Percentiles rank a stretch among this genome's conserved stretches.
phyloP scores from a whole-genome alignment of 805 yeast genomes.

The Middelhovenomyces tepae region DNA sequence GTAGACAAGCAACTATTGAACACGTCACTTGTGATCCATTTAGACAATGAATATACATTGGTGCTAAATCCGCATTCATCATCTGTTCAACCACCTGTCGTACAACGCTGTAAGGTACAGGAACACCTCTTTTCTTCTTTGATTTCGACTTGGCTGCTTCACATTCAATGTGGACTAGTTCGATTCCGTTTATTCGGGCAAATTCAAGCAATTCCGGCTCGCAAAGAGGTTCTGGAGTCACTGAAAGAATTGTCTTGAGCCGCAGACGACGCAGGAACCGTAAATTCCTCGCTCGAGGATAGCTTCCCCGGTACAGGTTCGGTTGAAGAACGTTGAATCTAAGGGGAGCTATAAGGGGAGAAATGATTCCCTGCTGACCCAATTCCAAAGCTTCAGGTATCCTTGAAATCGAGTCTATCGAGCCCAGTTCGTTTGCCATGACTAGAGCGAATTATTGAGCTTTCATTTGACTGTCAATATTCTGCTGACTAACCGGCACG shows the following conservation, averaged over 20 bases:
- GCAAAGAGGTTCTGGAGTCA: constrained; percentile 70
- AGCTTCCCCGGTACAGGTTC: constrained; percentile 71
- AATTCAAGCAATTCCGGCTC: constrained; percentile 38
- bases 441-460: no score
- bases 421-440: no score
- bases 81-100: constrained; percentile 49
- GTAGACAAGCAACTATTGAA: constrained; percentile 72
- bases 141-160: constrained; percentile 51
- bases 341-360: no score
- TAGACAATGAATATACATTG: constrained; percentile 75
- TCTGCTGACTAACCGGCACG: no score
- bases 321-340: constrained; percentile 66
- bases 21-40: constrained; percentile 88
- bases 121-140: constrained; percentile 76
- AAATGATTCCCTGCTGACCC: no score
- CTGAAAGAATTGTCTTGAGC: constrained; percentile 63
- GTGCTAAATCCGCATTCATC: constrained; percentile 50
- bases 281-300: constrained; percentile 69
- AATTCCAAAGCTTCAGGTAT: no score
- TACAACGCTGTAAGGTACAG: constrained; percentile 60
- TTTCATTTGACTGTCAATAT: no score
- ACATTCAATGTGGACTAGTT: constrained; percentile 55
- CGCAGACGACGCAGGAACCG: constrained; percentile 57
- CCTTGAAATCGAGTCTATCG: no score
- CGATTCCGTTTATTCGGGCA: constrained; percentile 46